Evolutionary conservation across 83 land plant genomes (phyloP), one percentile per base, ranked within the genome.

Genomic region (Picea mariana): DNA sequence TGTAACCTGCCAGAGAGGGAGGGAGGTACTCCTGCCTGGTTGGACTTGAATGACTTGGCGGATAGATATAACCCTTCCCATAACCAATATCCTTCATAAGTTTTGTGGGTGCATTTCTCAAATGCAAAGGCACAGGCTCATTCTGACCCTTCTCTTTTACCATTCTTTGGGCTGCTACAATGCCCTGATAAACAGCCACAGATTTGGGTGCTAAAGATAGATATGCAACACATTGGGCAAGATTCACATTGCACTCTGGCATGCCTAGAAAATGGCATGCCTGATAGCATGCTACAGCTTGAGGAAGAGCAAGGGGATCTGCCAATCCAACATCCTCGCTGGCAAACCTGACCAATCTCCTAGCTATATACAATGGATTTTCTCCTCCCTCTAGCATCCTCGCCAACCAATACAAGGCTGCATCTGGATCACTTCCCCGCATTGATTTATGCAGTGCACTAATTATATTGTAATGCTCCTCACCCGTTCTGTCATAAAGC

Each of bases 341-440:
- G 0, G 99, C 99, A 80, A 95, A 95, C 44, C 96, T 82, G 60
- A 95, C 75, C 26, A 97, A 85, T 27, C 99, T 81, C 75, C 99
- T 86, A 5, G 99, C 99, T 23, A 97, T 91, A 80, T 97, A 97
- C 40, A 97, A 75, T 21, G 99, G 98, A 67, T 92, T 83, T 86
- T 97, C 99, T 8, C 99, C 99, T 77, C 96, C 97, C 87, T 97
- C 98, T 49, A 97, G 31, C 99, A 97, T 95, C 75, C 99, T 85
- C 3, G 92, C 98, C 52, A 97, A 86, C 99, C 99, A 97, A 78
- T 97, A 97, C 20, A 97, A 88, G 1, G 96, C 84, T 17, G 99
- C 99, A 85, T 97, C 87, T 11, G 98, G 88, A 69, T 97, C 98
- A 20, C 90, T 88, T 40, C 96, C 99, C 17, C 98, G 80, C 95